Conservation (phyloP, 768 basidiomycete genomes). For the Gautieria morchelliformis region DNA sequence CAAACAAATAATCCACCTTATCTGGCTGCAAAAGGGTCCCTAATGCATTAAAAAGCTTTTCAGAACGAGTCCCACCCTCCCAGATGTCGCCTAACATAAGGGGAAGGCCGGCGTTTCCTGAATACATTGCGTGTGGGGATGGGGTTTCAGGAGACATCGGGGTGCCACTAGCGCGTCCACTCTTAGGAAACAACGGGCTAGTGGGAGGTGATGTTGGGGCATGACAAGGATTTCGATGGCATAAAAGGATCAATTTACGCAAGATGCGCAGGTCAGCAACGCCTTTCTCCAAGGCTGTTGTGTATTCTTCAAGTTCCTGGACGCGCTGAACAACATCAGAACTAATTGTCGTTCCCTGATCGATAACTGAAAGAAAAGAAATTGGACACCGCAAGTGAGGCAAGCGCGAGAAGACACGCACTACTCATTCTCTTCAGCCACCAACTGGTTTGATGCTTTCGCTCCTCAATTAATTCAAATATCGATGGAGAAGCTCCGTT, state of each 20-base stretch:
- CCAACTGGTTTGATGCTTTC: conserved; percentile 69
- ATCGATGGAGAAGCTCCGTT: conserved; percentile 46
- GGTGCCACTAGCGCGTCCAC: neutral
- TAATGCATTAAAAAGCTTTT: conserved; percentile 58
- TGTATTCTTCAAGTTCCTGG: conserved; percentile 44
- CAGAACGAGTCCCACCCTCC: conserved; percentile 63
- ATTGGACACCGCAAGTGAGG: neutral
- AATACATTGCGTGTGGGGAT: conserved; percentile 30
- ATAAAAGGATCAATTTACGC: conserved; percentile 57
- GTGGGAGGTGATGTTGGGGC: conserved; percentile 40
- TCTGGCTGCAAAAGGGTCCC: conserved; percentile 50
- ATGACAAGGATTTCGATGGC: conserved; percentile 46
- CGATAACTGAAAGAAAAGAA: conserved; percentile 30
- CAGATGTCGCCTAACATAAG: conserved; percentile 42
- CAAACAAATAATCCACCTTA: conserved; percentile 37
- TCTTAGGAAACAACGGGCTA: conserved; percentile 25
- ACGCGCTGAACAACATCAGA: conserved; percentile 31
- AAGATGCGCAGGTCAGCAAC: conserved; percentile 43
- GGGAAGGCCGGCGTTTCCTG: neutral
- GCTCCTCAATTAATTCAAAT: conserved; percentile 58
- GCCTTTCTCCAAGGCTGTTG: conserved; percentile 44
- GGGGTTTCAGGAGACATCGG: neutral
- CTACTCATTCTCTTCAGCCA: conserved; percentile 71
- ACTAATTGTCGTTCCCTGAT: conserved; percentile 37
- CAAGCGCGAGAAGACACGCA: conserved; percentile 28